Base-by-base conservation (phyloP, 2,329 filamentous ascomycete genomes). In the Alternaria viburni region DNA sequence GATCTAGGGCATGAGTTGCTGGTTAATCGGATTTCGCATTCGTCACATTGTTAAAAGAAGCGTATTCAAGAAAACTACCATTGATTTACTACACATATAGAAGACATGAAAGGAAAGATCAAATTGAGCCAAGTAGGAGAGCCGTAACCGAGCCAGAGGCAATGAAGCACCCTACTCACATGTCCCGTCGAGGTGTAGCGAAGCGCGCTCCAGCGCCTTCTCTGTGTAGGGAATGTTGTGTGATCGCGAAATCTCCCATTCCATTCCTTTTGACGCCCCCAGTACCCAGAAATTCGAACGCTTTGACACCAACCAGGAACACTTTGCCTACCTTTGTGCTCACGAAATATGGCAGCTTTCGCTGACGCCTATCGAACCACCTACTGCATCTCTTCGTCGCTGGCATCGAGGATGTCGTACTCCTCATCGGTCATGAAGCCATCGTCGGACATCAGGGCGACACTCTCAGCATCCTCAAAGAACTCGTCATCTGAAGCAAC, bases 401-500 rank as follows among this genome's bases (percentile, higher is more conserved):
- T 97, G 46, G 93, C 95, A 82, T 97, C 93, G 49, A 98, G 88
- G 69, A 98, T 94, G 75, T 99, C 96, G 79, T 98, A 99, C 82
- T 99, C 96, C 80, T 98, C 96, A 68, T 99, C 96, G 0, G 96
- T 98, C 85, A 97, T 83, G 85, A 97, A 97, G 12, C 90, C 92
- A 50, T 90, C 89, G n/a, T 88, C 88, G 19, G 80, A 80, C 49
- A 79, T 73, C 52, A 83, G 77, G 8, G 86, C 84, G 61, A 89
- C 82, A 68, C 85, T 88, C 69, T 88, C 87, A 54, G 86, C 84
- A 73, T 89, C 88, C 67, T 88, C 84, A 21, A 86, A 83, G 51
- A 86, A 81, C 73, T 89, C 87, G 21, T 85, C 82, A 23, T 82
- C 78, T 36, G 81, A 82, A 57, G 81, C 77, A 30, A 82, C 55